phyloP scores from a whole-genome alignment of 2,329 filamentous ascomycete species.

The Stemphylium beticola region DNA sequence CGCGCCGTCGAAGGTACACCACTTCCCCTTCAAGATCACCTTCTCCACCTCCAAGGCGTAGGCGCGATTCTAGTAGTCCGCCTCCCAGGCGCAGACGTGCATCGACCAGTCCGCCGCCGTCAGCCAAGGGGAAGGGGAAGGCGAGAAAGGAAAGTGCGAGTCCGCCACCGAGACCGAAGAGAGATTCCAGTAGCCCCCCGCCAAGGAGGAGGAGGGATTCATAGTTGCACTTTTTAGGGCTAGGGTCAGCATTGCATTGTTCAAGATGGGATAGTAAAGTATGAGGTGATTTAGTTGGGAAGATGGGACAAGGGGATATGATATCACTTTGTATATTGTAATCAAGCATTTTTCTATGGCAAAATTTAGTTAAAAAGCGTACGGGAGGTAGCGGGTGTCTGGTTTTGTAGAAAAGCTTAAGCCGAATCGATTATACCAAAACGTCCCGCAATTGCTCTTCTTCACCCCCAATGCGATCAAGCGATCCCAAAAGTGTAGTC shows the following conservation, averaged over 20 bases:
- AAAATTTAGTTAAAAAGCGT: neutral
- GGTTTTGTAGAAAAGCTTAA: no score
- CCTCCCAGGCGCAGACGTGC: neutral
- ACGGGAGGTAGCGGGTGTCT: no score
- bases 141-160: slow-evolving; percentile 5
- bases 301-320: neutral
- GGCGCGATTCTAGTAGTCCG: slow-evolving; percentile 8
- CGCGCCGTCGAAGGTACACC: slow-evolving; percentile 6
- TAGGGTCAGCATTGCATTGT: no score
- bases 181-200: slow-evolving; percentile 8
- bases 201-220: slow-evolving; percentile 8
- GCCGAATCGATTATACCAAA: no score
- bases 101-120: slow-evolving; percentile 4
- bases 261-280: neutral
- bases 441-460: no score
- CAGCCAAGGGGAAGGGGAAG: neutral
- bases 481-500: no score
- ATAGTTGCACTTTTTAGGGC: neutral
- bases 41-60: slow-evolving; percentile 5
- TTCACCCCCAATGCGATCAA: no score
- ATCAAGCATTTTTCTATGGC: neutral
- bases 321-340: neutral
- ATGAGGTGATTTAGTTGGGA: neutral
- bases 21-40: slow-evolving; percentile 4
- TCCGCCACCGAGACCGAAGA: slow-evolving; percentile 2